Conservation (phyloP, 2,329 filamentous ascomycete genomes). For the Hymenoscyphus linearis region DNA sequence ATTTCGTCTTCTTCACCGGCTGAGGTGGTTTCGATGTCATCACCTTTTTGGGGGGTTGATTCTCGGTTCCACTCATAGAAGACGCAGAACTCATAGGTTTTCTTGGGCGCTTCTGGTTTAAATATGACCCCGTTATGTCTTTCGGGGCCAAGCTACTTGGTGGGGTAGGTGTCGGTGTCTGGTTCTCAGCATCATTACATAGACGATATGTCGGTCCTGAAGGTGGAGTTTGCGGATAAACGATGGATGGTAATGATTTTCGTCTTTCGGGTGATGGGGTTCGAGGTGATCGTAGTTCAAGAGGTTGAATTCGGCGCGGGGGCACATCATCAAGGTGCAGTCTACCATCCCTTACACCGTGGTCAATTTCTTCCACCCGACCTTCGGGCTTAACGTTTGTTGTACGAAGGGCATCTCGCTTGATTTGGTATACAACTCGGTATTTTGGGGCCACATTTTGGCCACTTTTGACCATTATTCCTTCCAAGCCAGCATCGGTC, state of each 20-base stretch:
- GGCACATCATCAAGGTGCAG: neutral
- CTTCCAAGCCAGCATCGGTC: slow-evolving; percentile 15
- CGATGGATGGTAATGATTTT: neutral
- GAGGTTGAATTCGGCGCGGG: neutral
- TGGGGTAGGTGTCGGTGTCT: neutral
- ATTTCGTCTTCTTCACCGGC: slow-evolving; percentile 30
- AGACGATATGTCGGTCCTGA: neutral
- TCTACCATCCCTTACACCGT: slow-evolving; percentile 14
- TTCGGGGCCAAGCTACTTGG: slow-evolving; percentile 3
- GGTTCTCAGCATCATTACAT: neutral
- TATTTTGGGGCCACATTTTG: slow-evolving; percentile 33
- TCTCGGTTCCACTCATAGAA: slow-evolving; percentile 22
- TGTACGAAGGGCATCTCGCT: slow-evolving; percentile 44
- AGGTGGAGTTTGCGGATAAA: neutral
- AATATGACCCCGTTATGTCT: slow-evolving; percentile 16
- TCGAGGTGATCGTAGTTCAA: neutral
- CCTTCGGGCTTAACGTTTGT: slow-evolving; percentile 35
- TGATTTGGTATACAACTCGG: slow-evolving; percentile 55
- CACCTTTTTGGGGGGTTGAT: slow-evolving; percentile 20
- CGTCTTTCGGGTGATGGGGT: neutral
- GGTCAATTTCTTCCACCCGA: slow-evolving; percentile 22
- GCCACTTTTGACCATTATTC: slow-evolving; percentile 15
- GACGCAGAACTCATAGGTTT: slow-evolving; percentile 27
- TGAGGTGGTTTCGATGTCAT: slow-evolving; percentile 27
- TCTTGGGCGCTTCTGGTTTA: slow-evolving; percentile 30